These are phyloP conservation scores for Orbilia oligospora DNA, from an alignment of 2,329 filamentous ascomycete species.

Conservation along the genomic window DNA sequence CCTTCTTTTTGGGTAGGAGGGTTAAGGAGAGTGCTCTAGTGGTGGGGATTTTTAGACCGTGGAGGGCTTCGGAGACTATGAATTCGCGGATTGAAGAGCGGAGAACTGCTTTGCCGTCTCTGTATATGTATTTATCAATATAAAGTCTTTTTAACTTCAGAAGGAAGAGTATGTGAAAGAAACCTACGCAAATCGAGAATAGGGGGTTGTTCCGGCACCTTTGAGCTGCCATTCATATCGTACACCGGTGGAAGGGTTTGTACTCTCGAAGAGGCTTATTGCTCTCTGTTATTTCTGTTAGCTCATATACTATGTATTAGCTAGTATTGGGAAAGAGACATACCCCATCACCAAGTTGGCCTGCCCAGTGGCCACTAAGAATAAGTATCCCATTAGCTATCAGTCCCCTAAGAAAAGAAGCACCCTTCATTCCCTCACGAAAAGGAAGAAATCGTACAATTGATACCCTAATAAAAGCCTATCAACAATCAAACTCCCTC, in stretches of 20 bases:
- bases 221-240: conserved; percentile 95
- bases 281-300: conserved; percentile 72
- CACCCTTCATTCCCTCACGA: not conserved
- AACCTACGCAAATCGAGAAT: conserved; percentile 83
- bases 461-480: conserved; percentile 50
- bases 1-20: conserved; percentile 79
- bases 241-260: conserved; percentile 78
- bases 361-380: conserved; percentile 85
- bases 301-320: not conserved
- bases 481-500: conserved; percentile 7
- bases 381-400: conserved; percentile 61
- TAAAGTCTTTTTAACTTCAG: not conserved
- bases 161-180: too few relatives aligned
- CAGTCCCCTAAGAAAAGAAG: too few relatives aligned
- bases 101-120: conserved; percentile 90
- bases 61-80: conserved; percentile 86
- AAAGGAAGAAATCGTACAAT: conserved; percentile 36
- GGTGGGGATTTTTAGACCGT: conserved; percentile 86
- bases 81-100: conserved; percentile 95
- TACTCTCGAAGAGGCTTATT: conserved; percentile 93
- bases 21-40: conserved; percentile 89
- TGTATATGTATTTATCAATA: not conserved
- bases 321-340: conserved; percentile 51
- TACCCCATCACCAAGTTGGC: conserved; percentile 90
- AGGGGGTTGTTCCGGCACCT: conserved; percentile 91